phyloP scores from a whole-genome alignment of 441 rosid species.

The Corymbia calophylla region DNA sequence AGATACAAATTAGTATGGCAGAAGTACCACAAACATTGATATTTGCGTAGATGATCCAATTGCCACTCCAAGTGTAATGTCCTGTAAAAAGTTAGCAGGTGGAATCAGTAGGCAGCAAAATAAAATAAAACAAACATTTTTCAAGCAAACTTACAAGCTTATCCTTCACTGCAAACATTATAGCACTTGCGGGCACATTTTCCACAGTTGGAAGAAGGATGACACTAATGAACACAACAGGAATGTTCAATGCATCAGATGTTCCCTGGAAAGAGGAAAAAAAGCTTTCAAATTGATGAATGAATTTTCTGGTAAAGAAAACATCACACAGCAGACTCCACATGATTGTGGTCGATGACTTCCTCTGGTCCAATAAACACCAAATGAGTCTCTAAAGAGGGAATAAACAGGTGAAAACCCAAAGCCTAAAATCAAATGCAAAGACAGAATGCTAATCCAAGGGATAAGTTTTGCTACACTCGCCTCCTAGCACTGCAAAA shows the following conservation, averaged over 20 bases:
- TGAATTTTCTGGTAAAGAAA: background rate
- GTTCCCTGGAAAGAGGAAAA: slow-evolving; percentile 55
- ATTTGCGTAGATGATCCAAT: slow-evolving; percentile 95
- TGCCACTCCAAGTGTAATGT: slow-evolving; percentile 88
- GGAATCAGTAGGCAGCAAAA: background rate
- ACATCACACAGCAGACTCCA: background rate
- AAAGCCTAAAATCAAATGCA: background rate
- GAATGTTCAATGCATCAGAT: slow-evolving; percentile 62
- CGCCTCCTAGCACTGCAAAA: background rate
- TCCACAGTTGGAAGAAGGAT: slow-evolving; percentile 88
- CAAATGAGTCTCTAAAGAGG: background rate
- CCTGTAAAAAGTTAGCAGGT: slow-evolving; percentile 31
- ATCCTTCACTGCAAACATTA: slow-evolving; percentile 95
- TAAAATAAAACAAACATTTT: background rate
- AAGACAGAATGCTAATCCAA: background rate
- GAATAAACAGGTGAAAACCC: too few relatives aligned
- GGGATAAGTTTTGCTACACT: background rate
- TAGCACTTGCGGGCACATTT: slow-evolving; percentile 91
- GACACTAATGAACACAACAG: slow-evolving; percentile 74
- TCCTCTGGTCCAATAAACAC: background rate
- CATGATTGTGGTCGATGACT: background rate
- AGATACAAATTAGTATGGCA: background rate
- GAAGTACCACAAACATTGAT: slow-evolving; percentile 79
- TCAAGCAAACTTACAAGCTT: slow-evolving; percentile 56
- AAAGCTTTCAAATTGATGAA: background rate